Percentiles rank a stretch among this genome's conserved stretches.
Evolutionary conservation across 2,329 filamentous ascomycete species (phyloP).

Genomic region (Penicillium paneum): DNA sequence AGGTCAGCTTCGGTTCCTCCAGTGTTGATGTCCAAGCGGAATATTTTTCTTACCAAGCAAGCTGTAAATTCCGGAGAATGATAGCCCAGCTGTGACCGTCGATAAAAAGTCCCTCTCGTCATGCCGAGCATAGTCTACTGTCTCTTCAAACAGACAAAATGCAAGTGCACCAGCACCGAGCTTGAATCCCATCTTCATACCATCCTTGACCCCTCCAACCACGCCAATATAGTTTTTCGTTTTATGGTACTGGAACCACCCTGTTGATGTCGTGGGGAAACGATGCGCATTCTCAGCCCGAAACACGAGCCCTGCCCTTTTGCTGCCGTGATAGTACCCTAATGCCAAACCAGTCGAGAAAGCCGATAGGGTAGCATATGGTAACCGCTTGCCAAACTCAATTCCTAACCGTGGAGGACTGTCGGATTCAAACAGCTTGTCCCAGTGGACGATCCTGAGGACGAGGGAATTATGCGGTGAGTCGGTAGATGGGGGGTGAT

Average conservation of each 20-base stretch:
- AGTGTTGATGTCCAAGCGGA: neutral
- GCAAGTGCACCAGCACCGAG: constrained; percentile 69
- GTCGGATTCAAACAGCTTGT: constrained; percentile 39
- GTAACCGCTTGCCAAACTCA: constrained; percentile 62
- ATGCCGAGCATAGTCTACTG: constrained; percentile 65
- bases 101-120: constrained; percentile 70
- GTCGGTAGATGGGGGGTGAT: constrained; percentile 9
- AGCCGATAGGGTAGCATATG: constrained; percentile 61
- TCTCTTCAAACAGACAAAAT: constrained; percentile 80
- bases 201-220: constrained; percentile 74
- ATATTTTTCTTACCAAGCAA: constrained; percentile 65
- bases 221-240: constrained; percentile 90
- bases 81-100: constrained; percentile 77
- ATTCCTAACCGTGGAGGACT: constrained; percentile 55
- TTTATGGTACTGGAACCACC: constrained; percentile 99
- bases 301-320: constrained; percentile 75
- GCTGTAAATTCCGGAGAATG: constrained; percentile 82
- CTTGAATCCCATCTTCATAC: constrained; percentile 67
- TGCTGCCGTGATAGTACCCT: constrained; percentile 69
- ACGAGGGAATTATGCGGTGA: constrained; percentile 21
- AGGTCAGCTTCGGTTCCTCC: constrained; percentile 10
- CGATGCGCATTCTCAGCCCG: constrained; percentile 95
- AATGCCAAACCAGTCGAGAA: constrained; percentile 68
- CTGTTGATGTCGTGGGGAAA: constrained; percentile 73
- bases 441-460: constrained; percentile 34